Evolutionary conservation across 2,329 filamentous ascomycete genomes (phyloP).

Genomic region (Acarospora socialis): DNA sequence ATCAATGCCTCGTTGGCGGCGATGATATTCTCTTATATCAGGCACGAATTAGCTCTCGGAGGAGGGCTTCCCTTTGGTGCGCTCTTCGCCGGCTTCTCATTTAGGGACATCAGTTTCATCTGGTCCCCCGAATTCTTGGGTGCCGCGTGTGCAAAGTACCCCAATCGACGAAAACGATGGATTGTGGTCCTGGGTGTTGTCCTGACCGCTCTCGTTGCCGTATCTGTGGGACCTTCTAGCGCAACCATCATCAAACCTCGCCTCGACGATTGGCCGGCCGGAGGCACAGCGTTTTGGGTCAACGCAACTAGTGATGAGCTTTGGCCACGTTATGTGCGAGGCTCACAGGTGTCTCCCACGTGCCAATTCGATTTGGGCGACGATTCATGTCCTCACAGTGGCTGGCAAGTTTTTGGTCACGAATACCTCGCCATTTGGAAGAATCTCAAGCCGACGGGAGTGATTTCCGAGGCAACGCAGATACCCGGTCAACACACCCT

Average conservation of each 20-base stretch:
- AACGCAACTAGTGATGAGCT: conserved; percentile 10
- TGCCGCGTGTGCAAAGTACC: conserved; percentile 10
- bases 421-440: conserved; percentile 6
- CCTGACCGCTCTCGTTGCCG: conserved; percentile 12
- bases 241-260: conserved; percentile 16
- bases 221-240: conserved; percentile 15
- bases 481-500: background rate
- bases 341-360: conserved; percentile 1
- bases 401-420: conserved; percentile 8
- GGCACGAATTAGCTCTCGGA: conserved; percentile 12
- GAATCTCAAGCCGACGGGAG: no score
- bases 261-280: conserved; percentile 13
- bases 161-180: conserved; percentile 8
- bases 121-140: conserved; percentile 16
- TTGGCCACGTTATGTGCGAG: conserved; percentile 7
- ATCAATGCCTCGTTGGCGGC: conserved; percentile 17
- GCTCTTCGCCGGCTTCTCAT: conserved; percentile 14
- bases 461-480: no score
- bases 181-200: conserved; percentile 12
- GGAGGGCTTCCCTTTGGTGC: conserved; percentile 16
- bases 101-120: conserved; percentile 15
- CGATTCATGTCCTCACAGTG: conserved; percentile 8
- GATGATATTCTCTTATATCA: conserved; percentile 15
- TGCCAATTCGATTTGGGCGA: conserved; percentile 9
- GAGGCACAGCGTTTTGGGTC: conserved; percentile 12